Evolutionary conservation across 2,329 filamentous ascomycete species (phyloP).

Genomic region (Colletotrichum zoysiae): DNA sequence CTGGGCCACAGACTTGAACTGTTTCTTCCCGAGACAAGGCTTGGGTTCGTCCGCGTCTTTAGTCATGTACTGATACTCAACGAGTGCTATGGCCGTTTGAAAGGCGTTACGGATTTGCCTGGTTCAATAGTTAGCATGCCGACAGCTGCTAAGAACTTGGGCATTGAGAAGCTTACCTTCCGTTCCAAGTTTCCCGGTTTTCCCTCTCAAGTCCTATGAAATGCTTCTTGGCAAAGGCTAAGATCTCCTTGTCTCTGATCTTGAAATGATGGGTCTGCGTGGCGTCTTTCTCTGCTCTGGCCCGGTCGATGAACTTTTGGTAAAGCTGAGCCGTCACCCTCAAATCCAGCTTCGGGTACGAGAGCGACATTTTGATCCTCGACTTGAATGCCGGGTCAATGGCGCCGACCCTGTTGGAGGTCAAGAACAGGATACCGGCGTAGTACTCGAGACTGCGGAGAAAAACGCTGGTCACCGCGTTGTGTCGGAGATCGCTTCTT

Average conservation of each 20-base stretch:
- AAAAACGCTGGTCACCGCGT: slow-evolving; percentile 49
- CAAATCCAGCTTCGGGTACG: slow-evolving; percentile 51
- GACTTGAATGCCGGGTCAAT: slow-evolving; percentile 63
- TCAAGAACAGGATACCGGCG: slow-evolving; percentile 61
- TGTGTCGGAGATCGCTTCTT: slow-evolving; percentile 61
- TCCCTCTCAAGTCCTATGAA: slow-evolving; percentile 1
- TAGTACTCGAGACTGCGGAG: slow-evolving; percentile 60
- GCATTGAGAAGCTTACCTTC: slow-evolving; percentile 16
- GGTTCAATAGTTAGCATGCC: not conserved
- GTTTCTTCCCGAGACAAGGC: slow-evolving; percentile 1
- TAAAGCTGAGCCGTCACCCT: slow-evolving; percentile 27
- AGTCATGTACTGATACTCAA: slow-evolving; percentile 31
- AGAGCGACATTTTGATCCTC: slow-evolving; percentile 61
- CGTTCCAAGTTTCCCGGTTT: slow-evolving; percentile 42
- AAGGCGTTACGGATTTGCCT: slow-evolving; percentile 47
- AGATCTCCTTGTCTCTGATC: slow-evolving; percentile 19
- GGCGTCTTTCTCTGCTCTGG: slow-evolving; percentile 26
- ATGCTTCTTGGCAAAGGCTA: slow-evolving; percentile 8
- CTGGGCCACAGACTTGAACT: slow-evolving; percentile 1
- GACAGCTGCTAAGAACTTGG: rapidly evolving
- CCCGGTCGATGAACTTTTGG: slow-evolving; percentile 26
- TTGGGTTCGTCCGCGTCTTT: not conserved
- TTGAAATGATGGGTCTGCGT: not conserved
- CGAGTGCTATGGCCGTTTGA: slow-evolving; percentile 44
- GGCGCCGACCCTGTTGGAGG: slow-evolving; percentile 58